Evolutionary conservation across 1,139 yeast species (phyloP), one percentile per base, ranked within the genome.

Genomic region (Lodderomyces oxycetoniae): DNA sequence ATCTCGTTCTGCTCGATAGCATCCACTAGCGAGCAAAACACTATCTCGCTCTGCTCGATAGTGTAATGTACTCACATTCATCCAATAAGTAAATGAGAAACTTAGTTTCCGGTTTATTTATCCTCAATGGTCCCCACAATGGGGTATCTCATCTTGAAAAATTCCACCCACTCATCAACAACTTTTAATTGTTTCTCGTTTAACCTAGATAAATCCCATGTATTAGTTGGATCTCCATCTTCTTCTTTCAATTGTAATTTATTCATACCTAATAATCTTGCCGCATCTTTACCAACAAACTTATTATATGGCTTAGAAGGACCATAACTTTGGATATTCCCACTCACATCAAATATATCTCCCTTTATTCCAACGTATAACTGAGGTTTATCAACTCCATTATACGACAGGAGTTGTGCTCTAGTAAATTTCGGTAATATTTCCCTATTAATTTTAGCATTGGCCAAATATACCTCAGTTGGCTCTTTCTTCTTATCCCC

Each of bases 351-450:
- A 50, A 83, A 87, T 9, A 87, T 74, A 2, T 67, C 64, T 8
- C 95, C 93, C 41, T 78, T 76, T 44, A 87, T 79, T 5, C 78
- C 93, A 17, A 87, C 81, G 53, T 77, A 85, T 40, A 83, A 67
- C 39, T 71, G 41, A 3, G 55, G 53, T 26, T 48, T 41, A 22
- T 48, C 51, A 2, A 36, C 38, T 3, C 74, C 74, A 38, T 67
- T 57, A 44, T 54, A 63, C 30, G 46, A 47, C 5, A 57, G 42
- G 31, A 68, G 52, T 42, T 67, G 63, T 1, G 54, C 39, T 15
- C 70, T 49, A 1, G 71, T 64, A 39, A 49, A 60, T 8, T 54
- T 48, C 3, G 70, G 67, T 23, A 68, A 56, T 10, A 47, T 40
- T 10, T 43, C 39, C 17, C 59, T 44, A 37, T 57, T 53, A 4